Evolutionary conservation across 192 early-diverging fungal genomes (phyloP).

Genomic region (Martensiomyces pterosporus): DNA sequence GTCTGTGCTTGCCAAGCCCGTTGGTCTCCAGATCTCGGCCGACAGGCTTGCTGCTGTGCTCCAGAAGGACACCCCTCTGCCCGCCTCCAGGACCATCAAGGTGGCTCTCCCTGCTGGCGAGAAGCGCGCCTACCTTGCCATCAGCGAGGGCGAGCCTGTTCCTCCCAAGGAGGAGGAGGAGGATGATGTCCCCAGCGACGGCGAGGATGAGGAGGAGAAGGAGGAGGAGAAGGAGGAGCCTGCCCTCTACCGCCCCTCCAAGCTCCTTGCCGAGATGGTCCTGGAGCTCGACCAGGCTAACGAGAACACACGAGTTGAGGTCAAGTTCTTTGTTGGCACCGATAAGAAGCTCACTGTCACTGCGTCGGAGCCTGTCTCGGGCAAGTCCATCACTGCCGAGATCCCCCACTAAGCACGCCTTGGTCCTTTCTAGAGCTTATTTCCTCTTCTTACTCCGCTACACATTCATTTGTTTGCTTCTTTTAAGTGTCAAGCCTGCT

Average conservation of each 20-base stretch:
- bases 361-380: slow-evolving; percentile 42
- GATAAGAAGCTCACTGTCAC: slow-evolving; percentile 46
- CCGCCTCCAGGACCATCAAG: slow-evolving; percentile 71
- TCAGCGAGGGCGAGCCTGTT: slow-evolving; percentile 76
- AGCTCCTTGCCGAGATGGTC: slow-evolving; percentile 48
- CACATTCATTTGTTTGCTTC: neutral
- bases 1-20: slow-evolving; percentile 54
- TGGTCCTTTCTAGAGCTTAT: too few relatives aligned
- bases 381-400: slow-evolving; percentile 41
- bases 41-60: slow-evolving; percentile 77
- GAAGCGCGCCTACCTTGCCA: slow-evolving; percentile 69
- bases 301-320: slow-evolving; percentile 29
- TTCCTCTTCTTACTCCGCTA: too few relatives aligned
- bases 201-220: slow-evolving; percentile 42
- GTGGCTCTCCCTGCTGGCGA: slow-evolving; percentile 60
- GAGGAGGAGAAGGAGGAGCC: slow-evolving; percentile 15
- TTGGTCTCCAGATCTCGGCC: slow-evolving; percentile 71
- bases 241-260: slow-evolving; percentile 33
- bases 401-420: too few relatives aligned
- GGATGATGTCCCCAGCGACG: slow-evolving; percentile 55
- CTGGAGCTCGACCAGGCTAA: slow-evolving; percentile 35
- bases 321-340: slow-evolving; percentile 42
- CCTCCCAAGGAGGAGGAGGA: slow-evolving; percentile 49
- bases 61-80: slow-evolving; percentile 79
- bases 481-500: too few relatives aligned